Base-by-base conservation (phyloP, 2,329 filamentous ascomycete genomes). In the Ophiostoma populinum region DNA sequence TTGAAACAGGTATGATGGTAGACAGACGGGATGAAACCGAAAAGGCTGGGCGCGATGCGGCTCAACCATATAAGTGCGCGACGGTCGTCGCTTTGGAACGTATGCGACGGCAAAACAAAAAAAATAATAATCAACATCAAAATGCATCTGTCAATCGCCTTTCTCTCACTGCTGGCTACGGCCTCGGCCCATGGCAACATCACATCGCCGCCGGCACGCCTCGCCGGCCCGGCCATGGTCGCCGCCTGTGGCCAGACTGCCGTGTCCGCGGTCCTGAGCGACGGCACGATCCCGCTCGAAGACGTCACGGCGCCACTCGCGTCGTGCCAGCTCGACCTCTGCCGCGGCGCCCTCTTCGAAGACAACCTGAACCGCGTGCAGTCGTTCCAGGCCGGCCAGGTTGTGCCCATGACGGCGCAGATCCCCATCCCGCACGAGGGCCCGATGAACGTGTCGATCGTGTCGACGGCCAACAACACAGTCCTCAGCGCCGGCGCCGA, bases 381-480 rank as follows among this genome's bases (percentile, higher is more conserved):
- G 47, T 51, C 46, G 25, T 64, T 56, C 46, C 46, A 47, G 0
- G 46, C 57, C 0, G 61, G 61, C n/a, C 50, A 65, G 45, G 51
- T 51, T 16, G 49, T 66, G 38, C 49, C 52, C 42, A 56, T 65
- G 43, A 50, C 48, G 7, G 53, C 59, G 24, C 44, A 42, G 18
- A 47, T 64, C 10, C 52, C 57, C 8, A 62, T 64, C 35, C 55
- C 61, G 6, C 59, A 62, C 49, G 57, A 57, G 13, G 59, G 59
- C 0, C 55, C 56, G 11, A 54, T 53, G 48, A 75, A 75, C 49
- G 65, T 75, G 25, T 69, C 63, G 13, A 59, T 75, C 33, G 60
- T 76, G 44, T 57, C 66, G 46, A 65, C 62, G 9, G 53, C 56
- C 24, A 60, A 58, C 43, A 64, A 71, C 54, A 55, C 49, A 18